Evolutionary conservation across 2,329 filamentous ascomycete genomes (phyloP).

Genomic region (Colletotrichum sp.): DNA sequence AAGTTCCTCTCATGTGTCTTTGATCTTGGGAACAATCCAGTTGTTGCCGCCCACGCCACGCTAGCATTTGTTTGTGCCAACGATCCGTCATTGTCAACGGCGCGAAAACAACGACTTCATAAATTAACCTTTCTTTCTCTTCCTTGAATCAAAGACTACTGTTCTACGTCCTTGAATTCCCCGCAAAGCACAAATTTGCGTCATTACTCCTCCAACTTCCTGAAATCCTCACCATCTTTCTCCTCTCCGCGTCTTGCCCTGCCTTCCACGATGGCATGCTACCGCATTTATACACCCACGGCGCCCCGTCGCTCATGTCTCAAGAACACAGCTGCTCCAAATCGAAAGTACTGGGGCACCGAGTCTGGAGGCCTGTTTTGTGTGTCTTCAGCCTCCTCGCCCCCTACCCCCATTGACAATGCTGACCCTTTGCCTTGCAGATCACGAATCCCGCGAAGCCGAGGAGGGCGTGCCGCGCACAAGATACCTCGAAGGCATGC

Average conservation of each 20-base stretch:
- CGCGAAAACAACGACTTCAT: background rate
- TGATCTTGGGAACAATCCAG: background rate
- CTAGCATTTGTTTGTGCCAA: background rate
- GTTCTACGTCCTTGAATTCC: background rate
- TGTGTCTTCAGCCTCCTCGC: background rate
- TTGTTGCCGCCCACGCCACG: fast-evolving
- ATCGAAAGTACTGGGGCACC: background rate
- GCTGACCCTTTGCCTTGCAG: background rate
- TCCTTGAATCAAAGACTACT: background rate
- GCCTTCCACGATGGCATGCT: background rate
- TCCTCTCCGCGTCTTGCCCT: background rate
- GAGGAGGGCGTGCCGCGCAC: background rate
- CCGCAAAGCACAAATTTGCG: background rate
- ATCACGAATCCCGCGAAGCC: background rate
- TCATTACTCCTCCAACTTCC: background rate
- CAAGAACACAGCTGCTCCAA: background rate
- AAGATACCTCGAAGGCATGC: background rate
- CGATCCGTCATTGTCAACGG: background rate
- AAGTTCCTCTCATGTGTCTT: fast-evolving
- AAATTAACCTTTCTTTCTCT: background rate
- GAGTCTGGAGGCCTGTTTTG: background rate
- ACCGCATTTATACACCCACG: background rate
- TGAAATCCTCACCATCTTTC: background rate
- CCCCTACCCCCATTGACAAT: fast-evolving
- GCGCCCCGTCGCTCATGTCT: background rate